Evolutionary conservation across 768 basidiomycete species (phyloP), one percentile per base, ranked within the genome.

Genomic region (Xanthoconium stramineum): DNA sequence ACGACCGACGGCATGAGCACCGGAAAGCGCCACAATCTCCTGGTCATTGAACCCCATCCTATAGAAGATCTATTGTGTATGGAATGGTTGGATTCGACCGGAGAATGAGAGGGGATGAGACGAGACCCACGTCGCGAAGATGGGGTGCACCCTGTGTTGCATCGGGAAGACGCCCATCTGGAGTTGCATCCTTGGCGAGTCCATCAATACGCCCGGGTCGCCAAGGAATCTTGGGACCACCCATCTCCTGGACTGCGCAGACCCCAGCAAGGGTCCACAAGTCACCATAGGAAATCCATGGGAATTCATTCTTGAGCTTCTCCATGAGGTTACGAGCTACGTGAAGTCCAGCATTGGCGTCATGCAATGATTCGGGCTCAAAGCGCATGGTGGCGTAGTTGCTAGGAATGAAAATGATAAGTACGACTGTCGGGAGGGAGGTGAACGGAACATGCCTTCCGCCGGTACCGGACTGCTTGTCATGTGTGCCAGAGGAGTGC

Each of bases 321-420:
- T 97, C 91, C 83, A 98, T 86, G 56, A 91, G 71, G 6, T 72
- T 78, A 55, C 96, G 90, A 39, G 93, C 95, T 52, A 93, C 69
- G 57, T 88, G 73, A 52, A 96, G 78, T 29, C 94, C 94, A 29
- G 83, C 83, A 73, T 96, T 96, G 48, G 92, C 94, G 36, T 77
- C 83, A 68, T 98, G 94, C 30, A 80, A 69, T 12, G 94, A 69
- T 70, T 98, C 96, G 39, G 96, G 91, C 52, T 85, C 83, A 74
- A 98, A 99, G 53, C 96, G 89, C 96, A 99, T 99, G 24, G 96
- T 98, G 3, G 97, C 96, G 62, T 92, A 94, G 81, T 99, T 98
- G 79, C 91, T 89, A 30, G n/a, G 28, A 19, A 61, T 45, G 40
- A 42, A 24, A 57, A 50, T 57, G 38, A 47, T 46, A 45, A 50